Evolutionary conservation across 2,329 filamentous ascomycete species (phyloP).

Genomic region (Emericellopsis atlantica): DNA sequence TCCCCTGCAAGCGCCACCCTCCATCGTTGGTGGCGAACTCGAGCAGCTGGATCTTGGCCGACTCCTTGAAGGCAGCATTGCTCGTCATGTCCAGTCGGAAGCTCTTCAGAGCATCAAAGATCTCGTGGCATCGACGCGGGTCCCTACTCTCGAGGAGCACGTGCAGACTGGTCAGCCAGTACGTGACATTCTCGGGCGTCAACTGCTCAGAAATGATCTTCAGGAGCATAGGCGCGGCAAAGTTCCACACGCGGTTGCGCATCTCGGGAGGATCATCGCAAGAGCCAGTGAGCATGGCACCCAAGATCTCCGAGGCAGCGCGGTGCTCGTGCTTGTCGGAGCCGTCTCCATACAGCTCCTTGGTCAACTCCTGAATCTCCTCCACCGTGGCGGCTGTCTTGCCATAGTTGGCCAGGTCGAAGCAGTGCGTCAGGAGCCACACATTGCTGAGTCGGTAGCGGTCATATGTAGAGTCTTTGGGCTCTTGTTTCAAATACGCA

Average conservation of each 20-base stretch:
- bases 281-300: conserved; percentile 69
- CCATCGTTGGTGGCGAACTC: conserved; percentile 78
- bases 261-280: conserved; percentile 64
- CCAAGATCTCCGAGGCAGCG: conserved; percentile 86
- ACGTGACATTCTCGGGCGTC: conserved; percentile 85
- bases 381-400: conserved; percentile 68
- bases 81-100: conserved; percentile 91
- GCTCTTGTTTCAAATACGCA: conserved; percentile 90
- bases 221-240: conserved; percentile 78
- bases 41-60: conserved; percentile 84
- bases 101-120: conserved; percentile 68
- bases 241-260: conserved; percentile 71
- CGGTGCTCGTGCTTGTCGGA: conserved; percentile 97
- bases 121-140: conserved; percentile 73
- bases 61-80: conserved; percentile 97
- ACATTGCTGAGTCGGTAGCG: conserved; percentile 83
- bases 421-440: conserved; percentile 76
- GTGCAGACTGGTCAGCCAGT: conserved; percentile 92
- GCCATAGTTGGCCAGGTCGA: conserved; percentile 78
- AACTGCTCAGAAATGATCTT: conserved; percentile 81
- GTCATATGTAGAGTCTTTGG: conserved; percentile 68
- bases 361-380: conserved; percentile 73
- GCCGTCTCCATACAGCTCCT: conserved; percentile 75
- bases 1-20: conserved; percentile 92
- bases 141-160: conserved; percentile 82